Percentiles rank a stretch among this genome's conserved stretches.
These are phyloP conservation scores for Halophytophthora batemanensis DNA, from an alignment of 352 stramenopile genomes.

Conservation along the genomic window DNA sequence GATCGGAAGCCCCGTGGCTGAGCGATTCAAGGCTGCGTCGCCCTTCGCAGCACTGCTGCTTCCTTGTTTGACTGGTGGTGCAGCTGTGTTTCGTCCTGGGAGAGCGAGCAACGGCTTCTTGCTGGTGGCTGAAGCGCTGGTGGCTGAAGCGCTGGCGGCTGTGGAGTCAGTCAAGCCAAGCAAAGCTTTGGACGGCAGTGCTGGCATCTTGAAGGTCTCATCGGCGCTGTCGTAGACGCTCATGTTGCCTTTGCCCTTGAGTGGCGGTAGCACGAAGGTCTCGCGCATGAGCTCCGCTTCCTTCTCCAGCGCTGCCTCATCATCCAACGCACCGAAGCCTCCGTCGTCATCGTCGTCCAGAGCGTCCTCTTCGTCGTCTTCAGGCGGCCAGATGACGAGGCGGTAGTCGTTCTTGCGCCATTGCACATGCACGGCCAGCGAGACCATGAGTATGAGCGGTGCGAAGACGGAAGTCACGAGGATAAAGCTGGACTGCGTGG, in stretches of 20 bases:
- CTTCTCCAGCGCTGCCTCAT: conserved; percentile 65
- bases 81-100: conserved; percentile 11
- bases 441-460: conserved; percentile 75
- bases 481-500: conserved; percentile 74
- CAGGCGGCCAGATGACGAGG: conserved; percentile 75
- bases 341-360: conserved; percentile 72
- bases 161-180: conserved; percentile 15
- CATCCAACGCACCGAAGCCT: conserved; percentile 35
- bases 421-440: conserved; percentile 66
- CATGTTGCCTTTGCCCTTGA: conserved; percentile 59
- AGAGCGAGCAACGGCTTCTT: conserved; percentile 16
- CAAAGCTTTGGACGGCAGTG: conserved; percentile 54
- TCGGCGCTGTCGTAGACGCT: conserved; percentile 53
- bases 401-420: conserved; percentile 85
- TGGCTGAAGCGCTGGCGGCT: conserved; percentile 10
- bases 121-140: conserved; percentile 1
- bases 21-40: not conserved
- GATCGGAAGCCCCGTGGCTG: conserved; percentile 1
- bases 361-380: conserved; percentile 79
- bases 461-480: conserved; percentile 73
- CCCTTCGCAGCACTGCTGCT: conserved; percentile 1
- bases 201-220: conserved; percentile 80
- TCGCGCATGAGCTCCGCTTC: conserved; percentile 73
- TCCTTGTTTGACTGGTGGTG: not conserved
- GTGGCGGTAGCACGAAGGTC: conserved; percentile 73